Evolutionary conservation across 2,329 filamentous ascomycete species (phyloP), one percentile per base, ranked within the genome.

Genomic region (Cercospora janseana): DNA sequence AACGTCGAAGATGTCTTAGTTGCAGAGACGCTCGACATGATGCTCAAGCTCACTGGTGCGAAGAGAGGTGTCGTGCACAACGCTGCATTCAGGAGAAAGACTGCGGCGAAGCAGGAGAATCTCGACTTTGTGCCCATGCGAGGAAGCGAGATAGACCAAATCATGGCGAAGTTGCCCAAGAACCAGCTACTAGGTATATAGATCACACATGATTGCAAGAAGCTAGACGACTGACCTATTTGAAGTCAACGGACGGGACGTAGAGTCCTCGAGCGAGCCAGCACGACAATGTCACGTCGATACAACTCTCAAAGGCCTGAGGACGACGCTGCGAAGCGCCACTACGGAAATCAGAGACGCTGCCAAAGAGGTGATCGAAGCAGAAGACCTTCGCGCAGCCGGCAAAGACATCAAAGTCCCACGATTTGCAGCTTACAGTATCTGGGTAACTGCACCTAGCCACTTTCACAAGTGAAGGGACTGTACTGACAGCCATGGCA

Each of bases 201-300:
- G 9, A 21, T 15, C 8, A 21, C 15, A n/a, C 6, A 24, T 16
- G 13, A 9, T 26, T 18, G 15, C n/a, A 18, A 6, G 12, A 18
- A 27, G 18, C 20, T 9, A 12, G 24, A 18, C 4, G 10, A n/a
- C 27, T 44, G 4, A 44, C 26, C 2, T 12, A 10, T 6, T 16
- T 9, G n/a, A 7, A 59, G 56, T 56, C 9, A 54, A 44, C 21
- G 56, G 56, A 12, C 31, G 51, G 21, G 29, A 48, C 15, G 37
- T 41, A 7, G 23, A 46, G 16, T 37, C 21, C 8, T 18, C 23
- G 6, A 53, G 24, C 21, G 54, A 55, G 20, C 56, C 56, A 20
- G 51, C 56, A n/a, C 49, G 56, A 5, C 49, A 54, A 15, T 55
- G 51, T 8, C 56, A 59, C 9, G 48, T 54, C 7, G 56, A 59